phyloP scores from a whole-genome alignment of 768 basidiomycete species.

The Asterophora lycoperdoides region DNA sequence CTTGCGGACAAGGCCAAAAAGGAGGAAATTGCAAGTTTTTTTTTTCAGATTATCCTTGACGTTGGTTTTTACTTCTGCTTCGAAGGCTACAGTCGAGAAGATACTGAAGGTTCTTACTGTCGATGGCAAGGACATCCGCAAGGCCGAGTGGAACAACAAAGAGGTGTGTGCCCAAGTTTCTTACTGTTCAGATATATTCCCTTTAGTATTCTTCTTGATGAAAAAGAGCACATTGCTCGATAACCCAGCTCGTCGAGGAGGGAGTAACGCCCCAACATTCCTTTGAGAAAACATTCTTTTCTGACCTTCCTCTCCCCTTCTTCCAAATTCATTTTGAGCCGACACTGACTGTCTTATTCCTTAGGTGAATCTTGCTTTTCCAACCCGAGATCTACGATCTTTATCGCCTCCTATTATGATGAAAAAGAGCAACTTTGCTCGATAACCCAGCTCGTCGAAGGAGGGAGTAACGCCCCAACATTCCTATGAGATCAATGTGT shows the following conservation, averaged over 20 bases:
- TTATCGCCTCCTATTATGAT: slow-evolving; percentile 30
- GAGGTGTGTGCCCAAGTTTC: slow-evolving; percentile 57
- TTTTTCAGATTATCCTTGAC: not conserved
- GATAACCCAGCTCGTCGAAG: slow-evolving; percentile 95
- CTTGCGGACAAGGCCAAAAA: slow-evolving; percentile 94
- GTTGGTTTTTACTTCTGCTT: not conserved
- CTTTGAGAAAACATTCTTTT: slow-evolving; percentile 52
- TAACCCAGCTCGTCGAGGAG: slow-evolving; percentile 96
- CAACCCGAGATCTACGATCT: not conserved
- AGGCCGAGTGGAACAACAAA: slow-evolving; percentile 93
- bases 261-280: slow-evolving; percentile 84
- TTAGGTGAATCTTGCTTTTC: not conserved
- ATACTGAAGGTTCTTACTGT: slow-evolving; percentile 72
- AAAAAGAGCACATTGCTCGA: slow-evolving; percentile 81
- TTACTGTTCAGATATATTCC: not conserved
- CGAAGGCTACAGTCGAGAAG: slow-evolving; percentile 83
- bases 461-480: slow-evolving; percentile 85
- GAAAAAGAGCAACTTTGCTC: slow-evolving; percentile 79
- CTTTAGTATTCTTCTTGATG: slow-evolving; percentile 34
- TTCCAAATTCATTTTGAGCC: slow-evolving; percentile 3
- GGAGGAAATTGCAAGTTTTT: slow-evolving; percentile 77
- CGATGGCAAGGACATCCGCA: slow-evolving; percentile 87
- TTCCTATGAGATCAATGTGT: slow-evolving; percentile 59
- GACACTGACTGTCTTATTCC: slow-evolving; percentile 16
- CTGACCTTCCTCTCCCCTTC: not conserved